Evolutionary conservation across 2,329 filamentous ascomycete genomes (phyloP).

Genomic region (Diplodia corticola): DNA sequence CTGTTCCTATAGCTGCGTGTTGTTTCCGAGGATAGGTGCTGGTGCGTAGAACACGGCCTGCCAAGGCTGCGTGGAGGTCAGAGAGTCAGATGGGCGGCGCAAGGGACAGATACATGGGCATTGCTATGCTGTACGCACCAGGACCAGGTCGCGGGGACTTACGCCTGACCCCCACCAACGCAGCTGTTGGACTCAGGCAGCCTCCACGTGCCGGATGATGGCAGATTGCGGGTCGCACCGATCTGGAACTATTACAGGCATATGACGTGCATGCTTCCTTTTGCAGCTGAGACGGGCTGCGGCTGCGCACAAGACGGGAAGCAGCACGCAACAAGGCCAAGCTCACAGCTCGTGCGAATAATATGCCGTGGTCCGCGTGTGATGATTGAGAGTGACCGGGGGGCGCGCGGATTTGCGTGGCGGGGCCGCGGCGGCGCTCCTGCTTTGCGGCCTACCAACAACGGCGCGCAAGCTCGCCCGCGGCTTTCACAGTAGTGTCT

Average conservation of each 20-base stretch:
- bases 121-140: background rate
- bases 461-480: background rate
- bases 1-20: background rate
- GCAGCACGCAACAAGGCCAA: background rate
- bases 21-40: too few species aligned
- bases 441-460: background rate
- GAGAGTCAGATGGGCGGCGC: too few species aligned
- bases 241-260: background rate
- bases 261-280: constrained; percentile 4
- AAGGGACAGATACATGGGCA: background rate
- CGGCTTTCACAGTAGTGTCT: background rate
- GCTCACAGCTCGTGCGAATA: too few species aligned
- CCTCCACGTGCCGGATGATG: background rate
- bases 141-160: background rate
- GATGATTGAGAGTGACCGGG: background rate
- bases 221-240: background rate
- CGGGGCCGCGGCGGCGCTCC: background rate
- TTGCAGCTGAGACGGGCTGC: background rate
- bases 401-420: background rate
- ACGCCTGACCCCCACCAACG: background rate
- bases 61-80: too few species aligned
- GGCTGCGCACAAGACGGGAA: background rate
- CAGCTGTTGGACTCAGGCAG: background rate
- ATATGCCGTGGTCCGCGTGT: background rate
- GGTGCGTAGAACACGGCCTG: too few species aligned